These are phyloP conservation scores for Pinus taeda DNA, from an alignment of 75 land plant genomes.

Conservation along the genomic window DNA sequence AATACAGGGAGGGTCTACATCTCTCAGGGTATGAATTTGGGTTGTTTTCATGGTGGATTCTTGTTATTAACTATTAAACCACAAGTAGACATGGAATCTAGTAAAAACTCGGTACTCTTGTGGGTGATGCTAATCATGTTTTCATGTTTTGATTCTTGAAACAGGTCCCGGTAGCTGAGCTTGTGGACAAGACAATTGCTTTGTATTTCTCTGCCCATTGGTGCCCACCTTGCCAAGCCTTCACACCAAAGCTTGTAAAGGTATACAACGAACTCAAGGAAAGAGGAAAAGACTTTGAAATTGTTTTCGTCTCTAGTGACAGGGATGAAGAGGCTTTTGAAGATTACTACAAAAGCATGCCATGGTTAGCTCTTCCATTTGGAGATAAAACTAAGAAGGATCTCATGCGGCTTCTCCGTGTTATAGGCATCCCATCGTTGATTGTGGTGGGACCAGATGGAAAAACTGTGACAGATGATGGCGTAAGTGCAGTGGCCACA, in stretches of 20 bases:
- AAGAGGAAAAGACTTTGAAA: constrained; percentile 41
- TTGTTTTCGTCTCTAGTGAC: constrained; percentile 65
- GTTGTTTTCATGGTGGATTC: no score
- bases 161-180: constrained; percentile 48
- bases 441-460: constrained; percentile 62
- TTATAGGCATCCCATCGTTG: constrained; percentile 51
- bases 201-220: constrained; percentile 79
- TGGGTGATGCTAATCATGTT: no score
- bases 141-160: no score
- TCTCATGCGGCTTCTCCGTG: constrained; percentile 33
- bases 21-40: no score
- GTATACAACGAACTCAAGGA: constrained; percentile 63
- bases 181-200: constrained; percentile 57
- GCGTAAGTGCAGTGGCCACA: constrained; percentile 16
- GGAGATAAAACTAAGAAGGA: constrained; percentile 38
- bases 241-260: constrained; percentile 53
- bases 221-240: constrained; percentile 74
- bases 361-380: constrained; percentile 73
- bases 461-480: constrained; percentile 44
- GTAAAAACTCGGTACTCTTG: no score
- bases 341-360: constrained; percentile 50
- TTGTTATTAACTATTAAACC: no score
- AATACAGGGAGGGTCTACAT: no score
- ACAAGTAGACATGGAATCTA: no score
- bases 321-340: constrained; percentile 53